Base-by-base conservation (phyloP, 164 flowering plant species). In the Nymphaea colorata region DNA sequence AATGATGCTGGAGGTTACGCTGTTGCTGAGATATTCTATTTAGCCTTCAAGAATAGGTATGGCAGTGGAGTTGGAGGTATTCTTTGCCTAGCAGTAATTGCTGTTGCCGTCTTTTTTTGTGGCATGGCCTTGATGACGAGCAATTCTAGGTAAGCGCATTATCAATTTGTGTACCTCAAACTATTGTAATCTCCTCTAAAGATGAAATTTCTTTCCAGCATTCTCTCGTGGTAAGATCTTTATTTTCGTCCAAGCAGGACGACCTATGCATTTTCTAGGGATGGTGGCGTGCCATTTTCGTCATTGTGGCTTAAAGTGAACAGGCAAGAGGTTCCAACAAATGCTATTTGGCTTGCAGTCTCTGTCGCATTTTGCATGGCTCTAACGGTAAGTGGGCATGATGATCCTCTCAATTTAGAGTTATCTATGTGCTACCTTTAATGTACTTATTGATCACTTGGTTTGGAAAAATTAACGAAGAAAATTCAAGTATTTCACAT, bases 231-330 rank as follows among this genome's bases (percentile, higher is more conserved):
- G 55, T 47, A 47, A 47, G 12, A 6, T 12, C 12, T 47, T 47
- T 7, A 47, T 6, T 47, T 47, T 12, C 7, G 55, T 7, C 7
- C 7, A 45, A 45, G 53, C 85, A 91, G 97, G 80, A 89, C 89
- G 97, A 93, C 84, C 15, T 94, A 89, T 76, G 96, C 97, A 67
- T 94, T 94, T 81, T 94, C 98, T 42, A 89, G 98, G 82, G 98
- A 94, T 76, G 97, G 97, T 55, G 98, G 97, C 36, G 87, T 93
- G 96, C 98, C 97, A 14, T 83, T 82, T 45, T 94, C 99, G 42
- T 72, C 89, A 0, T 59, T 84, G 42, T 94, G 96, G 99, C 99
- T 90, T 78, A 81, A 85, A 82, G 95, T 94, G 74, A 91, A 91
- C 77, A 80, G 77, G 72, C 85, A 90, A 6, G 99, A 94, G 67